Conservation (phyloP, 164 flowering plant species). For the Vitis riparia region DNA sequence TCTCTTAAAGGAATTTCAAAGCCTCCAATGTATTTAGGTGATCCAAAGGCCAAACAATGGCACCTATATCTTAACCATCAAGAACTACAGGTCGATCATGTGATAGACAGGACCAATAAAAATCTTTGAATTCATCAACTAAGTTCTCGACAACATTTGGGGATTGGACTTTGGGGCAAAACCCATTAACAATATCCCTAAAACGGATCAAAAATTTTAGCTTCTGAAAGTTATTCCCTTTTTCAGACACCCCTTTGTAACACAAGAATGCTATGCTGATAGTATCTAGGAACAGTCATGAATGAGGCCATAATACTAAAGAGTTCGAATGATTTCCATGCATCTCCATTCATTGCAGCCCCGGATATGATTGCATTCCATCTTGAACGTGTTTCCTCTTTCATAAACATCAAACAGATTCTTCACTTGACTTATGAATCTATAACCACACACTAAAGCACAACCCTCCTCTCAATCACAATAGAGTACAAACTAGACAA, state of each 20-base stretch:
- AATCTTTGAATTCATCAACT: slow-evolving; percentile 56
- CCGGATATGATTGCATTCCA: no score
- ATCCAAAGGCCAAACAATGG: slow-evolving; percentile 83
- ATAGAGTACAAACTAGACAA: no score
- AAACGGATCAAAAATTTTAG: slow-evolving; percentile 66
- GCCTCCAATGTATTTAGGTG: slow-evolving; percentile 72
- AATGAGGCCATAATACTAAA: slow-evolving; percentile 61
- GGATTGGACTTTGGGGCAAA: slow-evolving; percentile 82
- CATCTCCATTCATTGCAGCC: no score
- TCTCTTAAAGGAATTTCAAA: slow-evolving; percentile 49
- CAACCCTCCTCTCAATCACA: no score
- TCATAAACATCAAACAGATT: no score
- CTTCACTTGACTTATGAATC: no score
- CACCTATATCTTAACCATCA: slow-evolving; percentile 90
- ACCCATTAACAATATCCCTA: slow-evolving; percentile 92
- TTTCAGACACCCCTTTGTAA: slow-evolving; percentile 72
- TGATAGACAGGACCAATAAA: slow-evolving; percentile 70
- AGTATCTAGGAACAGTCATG: slow-evolving; percentile 78
- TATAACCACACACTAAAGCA: no score
- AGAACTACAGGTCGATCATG: slow-evolving; percentile 87
- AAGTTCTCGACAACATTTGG: slow-evolving; percentile 54
- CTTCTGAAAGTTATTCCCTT: slow-evolving; percentile 60
- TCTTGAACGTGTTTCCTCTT: no score
- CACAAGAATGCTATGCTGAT: slow-evolving; percentile 78
- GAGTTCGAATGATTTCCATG: no score